Evolutionary conservation across 2,329 filamentous ascomycete genomes (phyloP), one percentile per base, ranked within the genome.

Genomic region (Amauroascus verrucosus): DNA sequence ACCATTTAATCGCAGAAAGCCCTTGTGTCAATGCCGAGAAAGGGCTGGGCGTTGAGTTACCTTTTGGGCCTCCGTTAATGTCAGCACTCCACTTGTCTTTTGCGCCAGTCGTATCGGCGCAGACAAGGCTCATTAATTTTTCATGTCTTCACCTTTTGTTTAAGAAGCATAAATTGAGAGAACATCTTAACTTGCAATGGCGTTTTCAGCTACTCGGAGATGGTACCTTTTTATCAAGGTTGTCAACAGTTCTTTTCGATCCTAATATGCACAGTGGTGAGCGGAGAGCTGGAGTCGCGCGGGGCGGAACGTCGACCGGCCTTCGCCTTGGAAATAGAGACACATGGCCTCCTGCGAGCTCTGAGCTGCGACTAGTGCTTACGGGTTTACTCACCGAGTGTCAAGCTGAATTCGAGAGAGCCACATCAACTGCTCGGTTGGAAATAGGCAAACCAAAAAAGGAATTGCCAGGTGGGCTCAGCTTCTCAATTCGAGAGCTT

Each of bases 331-430:
- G 86, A n/a, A 81, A 80, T 1, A 80, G 88, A 61, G 82, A 87
- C 53, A 87, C 78, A 30, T 97, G 93, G 93, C 93, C 93, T 24
- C 93, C 93, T 3, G 89, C 89, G 22, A 94, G 87, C 66, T 96
- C 90, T 0, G 93, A 97, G 66, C 72, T 98, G n/a, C 82, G 89
- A 8, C 76, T 97, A 4, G 88, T 88, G 0, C 75, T 98, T 16
- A 94, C 90, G 78, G 89, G 88, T 0, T 79, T 97, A 0, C 72
- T 97, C 6, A 78, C 79, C 1, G 90, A 96, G 58, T 87, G 82
- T 58, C 88, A 88, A 60, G 69, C 71, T 45, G 67, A 68, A 5
- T 44, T 50, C 33, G 26, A 24, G 20, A 30, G 13, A n/a, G 16
- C 20, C 5, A 62, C 56, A 18, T 20, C 16, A 32, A 24, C 32